Evolutionary conservation across 2,329 filamentous ascomycete genomes (phyloP).

Genomic region (Neofusicoccum umdonicola): DNA sequence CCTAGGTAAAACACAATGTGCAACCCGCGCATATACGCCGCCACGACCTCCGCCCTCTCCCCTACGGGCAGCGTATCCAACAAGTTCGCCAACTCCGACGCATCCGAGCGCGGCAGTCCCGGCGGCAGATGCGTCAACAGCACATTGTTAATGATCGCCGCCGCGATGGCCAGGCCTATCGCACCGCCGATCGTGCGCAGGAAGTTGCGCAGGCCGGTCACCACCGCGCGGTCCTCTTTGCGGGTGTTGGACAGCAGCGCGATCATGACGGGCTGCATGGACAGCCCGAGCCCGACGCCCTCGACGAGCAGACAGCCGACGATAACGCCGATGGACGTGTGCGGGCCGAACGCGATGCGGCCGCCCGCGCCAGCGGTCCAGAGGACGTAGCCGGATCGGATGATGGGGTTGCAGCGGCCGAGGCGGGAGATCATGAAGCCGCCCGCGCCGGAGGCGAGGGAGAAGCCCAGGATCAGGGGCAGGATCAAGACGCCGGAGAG

Average conservation of each 20-base stretch:
- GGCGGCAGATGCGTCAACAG: conserved; percentile 27
- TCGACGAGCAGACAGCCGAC: conserved; percentile 38
- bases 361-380: conserved; percentile 56
- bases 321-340: conserved; percentile 48
- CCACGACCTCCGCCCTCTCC: background rate
- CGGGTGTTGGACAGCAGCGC: conserved; percentile 52
- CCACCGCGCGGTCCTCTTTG: conserved; percentile 58
- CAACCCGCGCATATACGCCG: background rate
- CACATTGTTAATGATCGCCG: conserved; percentile 41
- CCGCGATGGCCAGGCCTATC: conserved; percentile 57
- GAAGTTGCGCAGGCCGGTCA: conserved; percentile 63
- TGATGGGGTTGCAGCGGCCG: conserved; percentile 40
- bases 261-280: conserved; percentile 54
- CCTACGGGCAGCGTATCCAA: background rate
- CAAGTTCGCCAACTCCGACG: background rate
- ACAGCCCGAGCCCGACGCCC: conserved; percentile 54
- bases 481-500: conserved; percentile 53
- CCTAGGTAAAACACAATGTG: background rate
- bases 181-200: conserved; percentile 59
- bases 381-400: conserved; percentile 50
- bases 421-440: conserved; percentile 57
- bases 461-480: conserved; percentile 51
- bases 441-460: conserved; percentile 46
- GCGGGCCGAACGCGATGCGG: conserved; percentile 50
- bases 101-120: background rate